Evolutionary conservation across 1,284 basidiomycete species (phyloP), one percentile per base, ranked within the genome.

Genomic region (Cryptococcus sp.): DNA sequence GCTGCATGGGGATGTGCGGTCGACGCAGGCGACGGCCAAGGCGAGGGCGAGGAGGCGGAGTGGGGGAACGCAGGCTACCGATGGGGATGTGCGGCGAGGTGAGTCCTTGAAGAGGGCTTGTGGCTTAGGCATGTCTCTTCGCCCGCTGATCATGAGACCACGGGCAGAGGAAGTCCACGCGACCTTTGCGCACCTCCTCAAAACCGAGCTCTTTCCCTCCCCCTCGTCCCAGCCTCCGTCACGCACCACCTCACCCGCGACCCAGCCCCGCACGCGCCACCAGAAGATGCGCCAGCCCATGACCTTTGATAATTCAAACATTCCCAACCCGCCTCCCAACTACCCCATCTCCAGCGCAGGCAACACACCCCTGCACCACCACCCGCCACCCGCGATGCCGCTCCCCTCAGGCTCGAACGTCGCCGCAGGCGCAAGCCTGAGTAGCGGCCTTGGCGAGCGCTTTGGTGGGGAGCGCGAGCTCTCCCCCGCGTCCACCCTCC

Each of bases 101-200:
- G 57, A 50, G 73, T 70, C 7, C 23, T 18, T 33, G 12, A 18
- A n/a, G n/a, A n/a, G n/a, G 18, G 21, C 36, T 20, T 12, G 12
- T 16, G 39, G 9, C 12, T 37, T 4, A 44, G 46, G 21, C 21
- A 42, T 48, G 50, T 47, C 36, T 38, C 56, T 57, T 47, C 2
- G 36, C 20, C 13, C 16, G 8, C 28, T 33, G 28, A 33, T 33
- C 28, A 33, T 33, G 28, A 33, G 28, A 9, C 28, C 28, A 33
- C 28, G 28, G 2, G n/a, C 67, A 80, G 80, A 81, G 52, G 79
- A 82, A 66, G 79, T 81, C 9, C 80, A 82, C 62, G 72, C 77
- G 52, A 80, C 81, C 0, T 83, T 82, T 66, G 78, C 79, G 18
- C 74, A 79, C 20, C 66, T 82, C 2, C 77, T 83, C 15, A 80